phyloP scores from a whole-genome alignment of 495 filamentous ascomycete genomes.

The Zalerion maritima region DNA sequence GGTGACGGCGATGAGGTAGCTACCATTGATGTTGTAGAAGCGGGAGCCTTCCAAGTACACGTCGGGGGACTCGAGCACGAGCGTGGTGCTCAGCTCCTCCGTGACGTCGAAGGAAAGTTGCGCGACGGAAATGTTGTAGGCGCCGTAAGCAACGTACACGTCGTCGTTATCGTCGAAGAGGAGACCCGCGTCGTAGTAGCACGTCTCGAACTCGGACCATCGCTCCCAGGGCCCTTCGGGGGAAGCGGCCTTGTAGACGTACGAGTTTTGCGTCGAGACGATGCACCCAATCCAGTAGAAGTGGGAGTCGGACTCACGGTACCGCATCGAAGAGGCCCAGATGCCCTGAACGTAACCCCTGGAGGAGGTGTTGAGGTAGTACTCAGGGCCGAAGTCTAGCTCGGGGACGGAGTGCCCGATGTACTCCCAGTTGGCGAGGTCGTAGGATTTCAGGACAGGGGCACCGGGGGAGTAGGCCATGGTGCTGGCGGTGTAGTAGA shows the following conservation, averaged over 20 bases:
- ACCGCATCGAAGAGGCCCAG: slow-evolving; percentile 39
- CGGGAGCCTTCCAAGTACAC: slow-evolving; percentile 38
- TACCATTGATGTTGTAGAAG: slow-evolving; percentile 39
- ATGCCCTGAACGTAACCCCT: slow-evolving; percentile 34
- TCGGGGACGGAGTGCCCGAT: slow-evolving; percentile 38
- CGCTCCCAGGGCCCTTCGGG: slow-evolving; percentile 26
- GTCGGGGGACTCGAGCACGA: slow-evolving; percentile 14
- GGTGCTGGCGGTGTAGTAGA: slow-evolving; percentile 42
- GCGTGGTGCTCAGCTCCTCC: slow-evolving; percentile 24
- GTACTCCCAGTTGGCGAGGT: slow-evolving; percentile 43
- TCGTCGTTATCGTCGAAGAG: slow-evolving; percentile 40
- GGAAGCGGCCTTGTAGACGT: slow-evolving; percentile 33
- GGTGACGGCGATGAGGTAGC: slow-evolving; percentile 39
- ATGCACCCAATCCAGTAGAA: slow-evolving; percentile 48
- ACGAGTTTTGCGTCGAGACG: slow-evolving; percentile 25
- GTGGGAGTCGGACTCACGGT: slow-evolving; percentile 25
- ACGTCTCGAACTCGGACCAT: slow-evolving; percentile 20
- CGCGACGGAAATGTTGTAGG: slow-evolving; percentile 31
- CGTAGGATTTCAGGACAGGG: slow-evolving; percentile 38
- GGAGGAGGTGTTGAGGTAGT: slow-evolving; percentile 28
- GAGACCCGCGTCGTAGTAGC: slow-evolving; percentile 45
- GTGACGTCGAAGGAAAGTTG: slow-evolving; percentile 33
- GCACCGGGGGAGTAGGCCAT: slow-evolving; percentile 46
- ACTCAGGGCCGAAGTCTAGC: slow-evolving; percentile 31
- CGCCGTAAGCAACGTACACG: slow-evolving; percentile 44